Base-by-base conservation (phyloP, 2,329 filamentous ascomycete genomes). In the Aureobasidium melanogenum region DNA sequence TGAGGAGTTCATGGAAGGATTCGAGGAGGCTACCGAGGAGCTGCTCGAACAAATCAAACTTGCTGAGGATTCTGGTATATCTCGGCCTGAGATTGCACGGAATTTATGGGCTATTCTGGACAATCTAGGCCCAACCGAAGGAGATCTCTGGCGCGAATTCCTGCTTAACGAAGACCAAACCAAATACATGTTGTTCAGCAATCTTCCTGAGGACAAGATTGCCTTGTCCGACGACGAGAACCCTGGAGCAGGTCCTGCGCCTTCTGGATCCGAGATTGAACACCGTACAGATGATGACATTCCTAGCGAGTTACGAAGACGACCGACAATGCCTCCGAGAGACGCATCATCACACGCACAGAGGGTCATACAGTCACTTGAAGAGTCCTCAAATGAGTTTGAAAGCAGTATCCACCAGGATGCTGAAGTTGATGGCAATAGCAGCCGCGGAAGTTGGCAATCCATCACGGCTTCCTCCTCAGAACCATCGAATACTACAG, bases 11-110 rank as follows among this genome's bases (percentile, higher is more conserved):
- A 54, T 54, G 47, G 24, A 54, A 39, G 47, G 14, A 14, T 43
- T 60, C 14, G 47, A 52, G 15, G 47, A 59, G 34, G 47, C 44
- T 17, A n/a, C 44, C 15, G 60, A 62, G 41, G 60, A 62, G 30
- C 55, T 62, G 4, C n/a, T 60, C 22, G 62, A 54, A 19, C 58
- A 54, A 28, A 32, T 63, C 19, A 63, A 55, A 26, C 56, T 50
- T 39, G 56, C 56, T 6, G 43, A 41, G 12, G 32, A 59, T n/a
- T 28, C 56, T 30, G 44, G 44, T 12, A 59, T 59, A 24, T 17
- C 43, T 17, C 32, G 24, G 2, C 14, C 34, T 41, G 56, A 59
- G 3, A 41, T 59, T 24, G 56, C 44, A 2, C 15, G 30, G n/a
- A 59, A 50, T 12, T 8, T 50, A 15, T 59, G 43, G 43, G 36